Conservation (phyloP, 2,329 filamentous ascomycete genomes). For the Aphanocladium album region DNA sequence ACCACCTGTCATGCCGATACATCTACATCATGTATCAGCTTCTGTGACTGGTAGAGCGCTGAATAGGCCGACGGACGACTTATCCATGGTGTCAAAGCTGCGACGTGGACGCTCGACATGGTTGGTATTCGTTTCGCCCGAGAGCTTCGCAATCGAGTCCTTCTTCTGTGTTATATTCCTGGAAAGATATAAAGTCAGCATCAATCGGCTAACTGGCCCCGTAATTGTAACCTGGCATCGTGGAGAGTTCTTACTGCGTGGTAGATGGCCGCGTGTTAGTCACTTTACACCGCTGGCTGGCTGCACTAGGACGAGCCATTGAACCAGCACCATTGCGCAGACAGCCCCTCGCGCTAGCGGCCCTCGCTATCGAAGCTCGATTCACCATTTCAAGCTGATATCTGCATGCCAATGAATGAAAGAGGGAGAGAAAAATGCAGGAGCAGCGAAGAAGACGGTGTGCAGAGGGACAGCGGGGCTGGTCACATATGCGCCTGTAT, state of each 20-base stretch:
- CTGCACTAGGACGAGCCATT: neutral
- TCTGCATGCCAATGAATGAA: neutral
- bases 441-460: too few species aligned
- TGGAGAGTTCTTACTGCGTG: neutral
- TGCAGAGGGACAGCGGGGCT: too few species aligned
- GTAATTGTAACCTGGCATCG: neutral
- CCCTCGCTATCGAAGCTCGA: neutral
- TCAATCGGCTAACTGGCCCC: neutral
- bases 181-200: neutral
- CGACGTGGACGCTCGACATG: neutral
- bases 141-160: neutral
- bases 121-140: neutral
- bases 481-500: too few species aligned
- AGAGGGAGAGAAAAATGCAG: too few species aligned
- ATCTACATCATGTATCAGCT: constrained; percentile 8
- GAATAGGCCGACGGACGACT: neutral
- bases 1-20: constrained; percentile 91
- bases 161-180: neutral
- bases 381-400: neutral
- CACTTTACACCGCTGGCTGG: neutral
- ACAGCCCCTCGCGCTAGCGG: neutral
- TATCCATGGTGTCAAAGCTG: neutral
- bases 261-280: neutral
- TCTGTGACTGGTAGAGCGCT: neutral
- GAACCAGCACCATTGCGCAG: neutral